Percentiles rank a stretch among this genome's conserved stretches.
These are phyloP conservation scores for Venturia effusa DNA, from an alignment of 2,329 filamentous ascomycete species.

Conservation along the genomic window DNA sequence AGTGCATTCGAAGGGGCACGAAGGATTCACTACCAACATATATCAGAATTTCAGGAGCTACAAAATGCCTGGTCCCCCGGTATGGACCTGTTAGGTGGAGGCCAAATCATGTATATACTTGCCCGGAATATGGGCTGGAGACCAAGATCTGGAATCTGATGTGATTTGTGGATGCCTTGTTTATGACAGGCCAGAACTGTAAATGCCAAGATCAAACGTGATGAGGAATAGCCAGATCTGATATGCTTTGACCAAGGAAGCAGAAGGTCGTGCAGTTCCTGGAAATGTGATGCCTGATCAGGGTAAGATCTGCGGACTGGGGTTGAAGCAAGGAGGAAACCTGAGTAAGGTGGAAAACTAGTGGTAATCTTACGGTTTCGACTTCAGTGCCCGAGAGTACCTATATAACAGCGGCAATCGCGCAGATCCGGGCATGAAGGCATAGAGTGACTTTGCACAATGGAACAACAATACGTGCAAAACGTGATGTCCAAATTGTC, in stretches of 20 bases:
- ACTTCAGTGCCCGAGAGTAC: not conserved
- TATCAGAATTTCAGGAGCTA: constrained; percentile 23
- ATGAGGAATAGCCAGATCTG: not conserved
- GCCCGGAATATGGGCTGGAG: not conserved
- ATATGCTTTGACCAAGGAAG: not conserved
- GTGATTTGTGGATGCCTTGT: not conserved
- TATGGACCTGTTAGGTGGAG: not conserved
- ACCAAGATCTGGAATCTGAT: not conserved
- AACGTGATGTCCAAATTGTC: not conserved
- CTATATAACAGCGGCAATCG: not conserved
- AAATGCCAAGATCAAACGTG: not conserved
- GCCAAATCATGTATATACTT: not conserved
- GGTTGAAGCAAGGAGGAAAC: not conserved
- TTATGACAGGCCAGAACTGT: not conserved
- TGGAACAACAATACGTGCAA: not conserved
- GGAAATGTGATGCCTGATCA: not conserved
- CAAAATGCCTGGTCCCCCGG: not conserved
- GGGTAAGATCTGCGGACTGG: not conserved
- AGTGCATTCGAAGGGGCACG: constrained; percentile 23
- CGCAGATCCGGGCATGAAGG: not conserved
- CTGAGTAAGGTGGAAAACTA: not conserved
- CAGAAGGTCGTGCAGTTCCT: not conserved
- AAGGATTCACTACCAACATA: constrained; percentile 28
- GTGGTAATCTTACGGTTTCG: not conserved
- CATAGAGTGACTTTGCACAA: not conserved